A percentile compares a stretch with the other conserved stretches of the same genome.
These are phyloP conservation scores for Conticribra guillardii DNA, from an alignment of 108 stramenopile species.

Conservation along the genomic window DNA sequence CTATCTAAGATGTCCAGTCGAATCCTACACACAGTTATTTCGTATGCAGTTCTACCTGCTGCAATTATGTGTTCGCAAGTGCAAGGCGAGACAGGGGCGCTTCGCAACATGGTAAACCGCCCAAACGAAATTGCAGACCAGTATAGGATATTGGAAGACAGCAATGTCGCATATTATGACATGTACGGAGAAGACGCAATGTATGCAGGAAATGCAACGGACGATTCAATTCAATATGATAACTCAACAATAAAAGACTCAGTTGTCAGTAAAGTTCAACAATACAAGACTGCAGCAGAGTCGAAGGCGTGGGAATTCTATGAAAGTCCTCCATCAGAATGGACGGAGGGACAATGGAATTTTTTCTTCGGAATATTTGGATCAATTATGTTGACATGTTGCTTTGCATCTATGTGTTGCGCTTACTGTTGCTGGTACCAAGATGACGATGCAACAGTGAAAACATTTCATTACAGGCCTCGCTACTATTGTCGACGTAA, in stretches of 20 bases:
- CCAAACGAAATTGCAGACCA: too few species aligned
- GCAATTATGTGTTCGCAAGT: too few species aligned
- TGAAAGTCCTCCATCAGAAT: constrained; percentile 25
- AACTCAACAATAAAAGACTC: background rate
- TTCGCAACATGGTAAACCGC: too few species aligned
- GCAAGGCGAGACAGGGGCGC: too few species aligned
- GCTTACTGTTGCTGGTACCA: constrained; percentile 19
- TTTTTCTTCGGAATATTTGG: constrained; percentile 14
- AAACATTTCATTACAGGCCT: background rate
- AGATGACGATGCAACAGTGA: background rate
- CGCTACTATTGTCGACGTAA: too few species aligned
- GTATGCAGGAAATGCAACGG: background rate
- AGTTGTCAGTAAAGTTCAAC: constrained; percentile 11
- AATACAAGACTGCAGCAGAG: constrained; percentile 17
- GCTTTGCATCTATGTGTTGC: constrained; percentile 18
- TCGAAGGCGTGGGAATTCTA: constrained; percentile 38
- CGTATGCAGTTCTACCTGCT: too few species aligned
- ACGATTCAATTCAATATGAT: background rate
- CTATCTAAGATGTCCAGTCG: too few species aligned
- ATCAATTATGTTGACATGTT: constrained; percentile 17
- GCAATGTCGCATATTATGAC: too few species aligned
- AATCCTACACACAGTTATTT: too few species aligned
- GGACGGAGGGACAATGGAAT: constrained; percentile 35
- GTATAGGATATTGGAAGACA: too few species aligned
- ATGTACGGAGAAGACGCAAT: too few species aligned